Base-by-base conservation (phyloP, 306 rosid species). In the Pueraria montana region DNA sequence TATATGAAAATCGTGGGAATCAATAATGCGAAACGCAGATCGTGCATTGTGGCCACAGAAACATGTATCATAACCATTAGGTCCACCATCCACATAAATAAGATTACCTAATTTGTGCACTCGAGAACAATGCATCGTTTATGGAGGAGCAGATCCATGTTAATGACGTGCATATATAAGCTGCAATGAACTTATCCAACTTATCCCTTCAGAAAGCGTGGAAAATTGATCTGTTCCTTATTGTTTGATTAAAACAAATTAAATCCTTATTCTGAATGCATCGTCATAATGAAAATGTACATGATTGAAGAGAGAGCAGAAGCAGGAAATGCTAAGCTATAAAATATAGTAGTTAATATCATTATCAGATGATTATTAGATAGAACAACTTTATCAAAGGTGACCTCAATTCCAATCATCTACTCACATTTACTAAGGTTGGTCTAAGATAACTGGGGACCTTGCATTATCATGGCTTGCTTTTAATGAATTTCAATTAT, bases 101-200 rank as follows among this genome's bases (percentile, higher is more conserved):
- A 58, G 32, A 23, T 20, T 58, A 58, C 64, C 64, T 58, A 58
- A 56, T 18, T 56, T 21, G 63, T 56, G 27, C 63, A 20, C 63
- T 52, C 11, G 24, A 52, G 59, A 56, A 20, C 12, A 21, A 56
- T 3, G 0, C 12, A 1, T 55, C 5, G 11, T 55, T 55, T 55
- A n/a, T 55, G 11, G 13, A 8, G 26, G 26, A 55, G 4, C 59
- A 52, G 59, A 53, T 53, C 24, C 26, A 50, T 20, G 26, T 20
- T 20, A 18, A 18, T 20, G 24, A 8, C 61, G 5, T 18, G 26
- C 26, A 20, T 53, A 53, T n/a, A 53, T 18, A 53, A 53, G 26
- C 61, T 53, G 61, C 30, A 20, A 55, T 50, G 21, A 17, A 50
- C 21, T 50, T 5, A 16, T 50, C 21, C 56, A 13, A 45, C 4